phyloP scores from a whole-genome alignment of 768 basidiomycete species.

The Trichaptum fuscoviolaceum region DNA sequence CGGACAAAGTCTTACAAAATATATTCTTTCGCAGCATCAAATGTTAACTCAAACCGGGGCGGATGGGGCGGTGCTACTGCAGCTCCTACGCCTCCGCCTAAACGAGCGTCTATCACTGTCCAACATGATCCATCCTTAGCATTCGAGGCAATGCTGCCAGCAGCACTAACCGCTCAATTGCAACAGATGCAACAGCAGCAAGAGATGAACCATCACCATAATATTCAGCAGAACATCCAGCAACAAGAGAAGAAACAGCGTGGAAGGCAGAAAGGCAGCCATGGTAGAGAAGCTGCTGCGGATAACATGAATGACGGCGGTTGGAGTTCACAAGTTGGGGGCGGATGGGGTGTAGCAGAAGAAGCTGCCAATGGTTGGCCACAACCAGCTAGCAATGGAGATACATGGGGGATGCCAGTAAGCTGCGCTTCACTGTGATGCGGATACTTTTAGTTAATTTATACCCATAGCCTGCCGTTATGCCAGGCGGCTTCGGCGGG shows the following conservation, averaged over 20 bases:
- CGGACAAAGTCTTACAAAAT: neutral
- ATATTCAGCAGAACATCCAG: neutral
- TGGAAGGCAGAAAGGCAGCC: neutral
- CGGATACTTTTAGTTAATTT: neutral
- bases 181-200: neutral
- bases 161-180: neutral
- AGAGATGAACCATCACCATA: neutral
- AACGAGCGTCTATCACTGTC: neutral
- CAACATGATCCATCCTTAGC: neutral
- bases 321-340: neutral
- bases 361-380: conserved; percentile 1
- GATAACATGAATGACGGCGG: neutral
- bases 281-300: neutral
- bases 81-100: neutral
- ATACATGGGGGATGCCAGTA: neutral
- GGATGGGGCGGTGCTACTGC: neutral
- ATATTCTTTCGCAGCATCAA: neutral
- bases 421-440: neutral
- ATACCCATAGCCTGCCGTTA: neutral
- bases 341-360: conserved; percentile 1
- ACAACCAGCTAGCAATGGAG: neutral
- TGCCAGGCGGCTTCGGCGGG: neutral
- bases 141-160: neutral
- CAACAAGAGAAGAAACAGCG: neutral
- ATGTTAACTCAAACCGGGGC: neutral